Percentiles rank a stretch among this genome's conserved stretches.
These are phyloP conservation scores for Pichia sp. DNA, from an alignment of 1,139 yeast species.

Conservation along the genomic window DNA sequence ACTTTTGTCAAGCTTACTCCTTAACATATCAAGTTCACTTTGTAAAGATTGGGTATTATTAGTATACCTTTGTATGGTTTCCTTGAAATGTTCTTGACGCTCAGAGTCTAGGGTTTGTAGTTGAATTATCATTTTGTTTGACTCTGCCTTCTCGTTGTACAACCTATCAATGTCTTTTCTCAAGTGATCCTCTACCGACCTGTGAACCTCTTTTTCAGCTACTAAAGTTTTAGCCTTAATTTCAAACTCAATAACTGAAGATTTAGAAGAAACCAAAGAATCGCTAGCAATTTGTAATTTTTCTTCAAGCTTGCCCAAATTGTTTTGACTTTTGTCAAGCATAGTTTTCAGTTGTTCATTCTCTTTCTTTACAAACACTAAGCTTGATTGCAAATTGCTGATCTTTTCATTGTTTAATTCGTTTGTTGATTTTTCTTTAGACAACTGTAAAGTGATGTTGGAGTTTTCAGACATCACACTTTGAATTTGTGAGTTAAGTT, in stretches of 20 bases:
- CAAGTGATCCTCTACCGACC: constrained; percentile 47
- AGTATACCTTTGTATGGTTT: constrained; percentile 47
- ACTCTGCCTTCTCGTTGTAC: constrained; percentile 54
- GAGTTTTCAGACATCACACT: constrained; percentile 46
- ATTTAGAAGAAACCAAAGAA: constrained; percentile 43
- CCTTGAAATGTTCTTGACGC: constrained; percentile 50
- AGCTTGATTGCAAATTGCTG: constrained; percentile 34
- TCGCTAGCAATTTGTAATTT: constrained; percentile 56
- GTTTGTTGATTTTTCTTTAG: constrained; percentile 44
- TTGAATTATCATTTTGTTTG: constrained; percentile 57
- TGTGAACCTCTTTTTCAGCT: constrained; percentile 53
- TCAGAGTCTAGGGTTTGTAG: constrained; percentile 59
- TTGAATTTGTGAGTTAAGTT: constrained; percentile 37
- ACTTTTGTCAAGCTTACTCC: constrained; percentile 47
- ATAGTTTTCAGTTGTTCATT: constrained; percentile 41
- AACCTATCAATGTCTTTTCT: constrained; percentile 51
- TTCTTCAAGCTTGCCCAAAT: constrained; percentile 48
- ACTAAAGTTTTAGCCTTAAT: constrained; percentile 46
- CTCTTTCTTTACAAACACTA: constrained; percentile 41
- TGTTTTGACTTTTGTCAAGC: constrained; percentile 50
- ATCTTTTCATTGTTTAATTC: constrained; percentile 45
- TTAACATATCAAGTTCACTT: constrained; percentile 37
- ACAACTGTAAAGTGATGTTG: constrained; percentile 41
- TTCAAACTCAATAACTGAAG: constrained; percentile 37
- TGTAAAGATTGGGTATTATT: constrained; percentile 53